These are phyloP conservation scores for Corymbia citriodora DNA, from an alignment of 441 rosid species.

Conservation along the genomic window DNA sequence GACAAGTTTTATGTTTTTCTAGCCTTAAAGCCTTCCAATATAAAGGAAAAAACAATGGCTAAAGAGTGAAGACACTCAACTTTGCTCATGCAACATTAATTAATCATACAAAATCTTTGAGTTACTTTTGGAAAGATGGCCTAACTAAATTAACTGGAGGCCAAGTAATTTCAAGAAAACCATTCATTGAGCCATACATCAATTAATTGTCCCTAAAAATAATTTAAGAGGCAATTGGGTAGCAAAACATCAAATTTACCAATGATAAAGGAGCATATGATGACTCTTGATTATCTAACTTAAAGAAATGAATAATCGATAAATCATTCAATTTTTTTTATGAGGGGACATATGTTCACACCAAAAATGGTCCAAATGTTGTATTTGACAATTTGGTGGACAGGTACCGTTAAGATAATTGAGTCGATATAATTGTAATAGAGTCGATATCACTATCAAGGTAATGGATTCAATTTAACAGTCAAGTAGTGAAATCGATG, in stretches of 20 bases:
- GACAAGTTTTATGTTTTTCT: not conserved
- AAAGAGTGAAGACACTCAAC: not conserved
- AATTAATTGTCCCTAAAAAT: not conserved
- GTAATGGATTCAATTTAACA: not conserved
- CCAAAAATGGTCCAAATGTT: not conserved
- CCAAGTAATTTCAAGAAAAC: not conserved
- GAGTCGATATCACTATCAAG: rapidly evolving
- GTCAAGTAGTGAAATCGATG: not conserved
- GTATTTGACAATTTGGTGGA: not conserved
- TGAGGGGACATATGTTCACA: no score
- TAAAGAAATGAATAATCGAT: not conserved
- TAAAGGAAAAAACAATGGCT: not conserved
- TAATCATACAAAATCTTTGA: not conserved
- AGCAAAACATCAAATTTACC: not conserved
- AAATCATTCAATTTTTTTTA: not conserved
- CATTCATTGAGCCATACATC: not conserved
- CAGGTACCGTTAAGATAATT: not conserved
- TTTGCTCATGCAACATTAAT: not conserved
- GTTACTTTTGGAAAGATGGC: not conserved
- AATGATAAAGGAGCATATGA: not conserved
- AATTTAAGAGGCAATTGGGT: not conserved
- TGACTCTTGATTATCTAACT: not conserved
- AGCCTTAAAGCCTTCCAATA: not conserved
- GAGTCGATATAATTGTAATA: not conserved
- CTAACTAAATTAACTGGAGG: not conserved